Evolutionary conservation across 1,139 yeast genomes (phyloP).

Genomic region (Saccharomycopsis phalli): DNA sequence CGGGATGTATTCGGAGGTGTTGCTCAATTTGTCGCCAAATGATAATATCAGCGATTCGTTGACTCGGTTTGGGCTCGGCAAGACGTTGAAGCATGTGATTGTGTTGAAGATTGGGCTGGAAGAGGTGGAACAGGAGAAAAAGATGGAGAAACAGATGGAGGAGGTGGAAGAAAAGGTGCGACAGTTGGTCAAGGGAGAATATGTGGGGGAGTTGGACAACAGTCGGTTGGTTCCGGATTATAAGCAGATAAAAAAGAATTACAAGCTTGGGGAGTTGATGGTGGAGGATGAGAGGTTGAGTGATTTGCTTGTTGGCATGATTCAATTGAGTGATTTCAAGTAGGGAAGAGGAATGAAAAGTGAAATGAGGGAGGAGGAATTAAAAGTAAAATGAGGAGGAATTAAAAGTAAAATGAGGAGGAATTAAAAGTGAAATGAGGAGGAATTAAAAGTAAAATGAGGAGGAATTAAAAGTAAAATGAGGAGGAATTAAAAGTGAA

Average conservation of each 20-base stretch:
- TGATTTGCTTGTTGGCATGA: slow-evolving; percentile 9
- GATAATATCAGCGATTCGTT: slow-evolving; percentile 13
- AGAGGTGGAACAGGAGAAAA: background rate
- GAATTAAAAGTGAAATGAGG: no score
- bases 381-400: background rate
- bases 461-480: no score
- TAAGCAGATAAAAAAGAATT: slow-evolving; percentile 16
- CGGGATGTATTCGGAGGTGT: slow-evolving; percentile 13
- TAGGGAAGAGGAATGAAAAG: background rate
- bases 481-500: no score
- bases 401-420: no score
- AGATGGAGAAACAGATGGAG: background rate
- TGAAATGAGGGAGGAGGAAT: background rate
- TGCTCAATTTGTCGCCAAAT: slow-evolving; percentile 17
- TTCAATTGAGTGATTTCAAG: slow-evolving; percentile 14
- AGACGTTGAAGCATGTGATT: slow-evolving; percentile 5
- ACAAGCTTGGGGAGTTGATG: slow-evolving; percentile 15
- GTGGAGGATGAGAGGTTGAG: slow-evolving; percentile 8
- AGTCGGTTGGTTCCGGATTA: slow-evolving; percentile 8
- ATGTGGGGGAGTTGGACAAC: slow-evolving; percentile 1
- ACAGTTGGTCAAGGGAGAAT: slow-evolving; percentile 1
- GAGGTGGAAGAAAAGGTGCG: slow-evolving; percentile 1
- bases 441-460: no score
- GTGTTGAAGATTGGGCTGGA: slow-evolving; percentile 10
- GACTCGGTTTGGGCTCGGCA: slow-evolving; percentile 14